Conservation (phyloP, 768 basidiomycete genomes). For the Amanita molliuscula region DNA sequence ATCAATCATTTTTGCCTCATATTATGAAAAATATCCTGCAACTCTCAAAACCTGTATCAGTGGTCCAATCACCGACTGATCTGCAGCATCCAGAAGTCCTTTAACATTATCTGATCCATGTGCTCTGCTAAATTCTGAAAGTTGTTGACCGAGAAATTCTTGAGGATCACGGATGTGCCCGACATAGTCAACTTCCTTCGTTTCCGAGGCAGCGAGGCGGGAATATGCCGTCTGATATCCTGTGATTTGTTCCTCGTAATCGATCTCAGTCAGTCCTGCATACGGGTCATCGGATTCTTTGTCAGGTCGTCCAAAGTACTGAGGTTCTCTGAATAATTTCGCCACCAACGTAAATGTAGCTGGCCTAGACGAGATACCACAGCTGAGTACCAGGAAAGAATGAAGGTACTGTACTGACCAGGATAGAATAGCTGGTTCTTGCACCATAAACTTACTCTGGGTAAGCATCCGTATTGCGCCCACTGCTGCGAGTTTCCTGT, state of each 20-base stretch:
- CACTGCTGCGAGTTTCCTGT: conserved; percentile 76
- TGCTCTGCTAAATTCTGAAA: conserved; percentile 25
- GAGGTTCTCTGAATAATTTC: conserved; percentile 70
- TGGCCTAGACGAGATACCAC: conserved; percentile 41
- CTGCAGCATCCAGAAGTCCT: conserved; percentile 24
- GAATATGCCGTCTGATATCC: conserved; percentile 96
- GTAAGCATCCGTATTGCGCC: conserved; percentile 76
- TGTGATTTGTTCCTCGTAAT: conserved; percentile 82
- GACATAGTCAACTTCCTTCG: conserved; percentile 46
- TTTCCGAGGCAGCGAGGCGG: conserved; percentile 75
- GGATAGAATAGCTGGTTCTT: conserved; percentile 44
- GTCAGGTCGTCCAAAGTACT: conserved; percentile 41
- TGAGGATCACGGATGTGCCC: conserved; percentile 48
- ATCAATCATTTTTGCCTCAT: background rate
- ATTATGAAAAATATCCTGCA: conserved; percentile 17
- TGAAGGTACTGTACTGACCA: conserved; percentile 39
- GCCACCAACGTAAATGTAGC: conserved; percentile 56
- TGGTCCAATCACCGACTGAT: conserved; percentile 15
- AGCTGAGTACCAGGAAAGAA: background rate
- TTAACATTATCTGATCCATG: conserved; percentile 25
- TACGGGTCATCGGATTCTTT: conserved; percentile 36
- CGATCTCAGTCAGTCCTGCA: conserved; percentile 62
- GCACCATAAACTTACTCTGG: conserved; percentile 59
- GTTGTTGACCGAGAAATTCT: conserved; percentile 38
- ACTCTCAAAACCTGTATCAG: conserved; percentile 17